A percentile compares a stretch with the other conserved stretches of the same genome.
phyloP scores from a whole-genome alignment of 2,329 filamentous ascomycete genomes.

The Colletotrichum gigasporum region DNA sequence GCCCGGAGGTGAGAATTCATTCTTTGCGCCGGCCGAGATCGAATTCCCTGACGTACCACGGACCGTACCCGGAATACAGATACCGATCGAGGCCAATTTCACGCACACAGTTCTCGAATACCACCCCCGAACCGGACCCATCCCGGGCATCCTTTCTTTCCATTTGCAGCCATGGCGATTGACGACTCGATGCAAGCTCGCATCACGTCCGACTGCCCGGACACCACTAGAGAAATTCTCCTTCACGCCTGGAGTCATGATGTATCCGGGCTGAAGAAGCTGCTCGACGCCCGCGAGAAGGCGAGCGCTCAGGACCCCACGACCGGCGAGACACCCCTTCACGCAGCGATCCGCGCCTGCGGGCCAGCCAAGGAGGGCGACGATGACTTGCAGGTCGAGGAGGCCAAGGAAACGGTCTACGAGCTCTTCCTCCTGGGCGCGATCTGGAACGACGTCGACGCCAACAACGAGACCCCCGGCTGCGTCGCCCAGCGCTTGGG shows the following conservation, averaged over 20 bases:
- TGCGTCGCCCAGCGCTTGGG: constrained; percentile 82
- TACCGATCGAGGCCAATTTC: constrained; percentile 10
- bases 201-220: constrained; percentile 63
- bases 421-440: constrained; percentile 87
- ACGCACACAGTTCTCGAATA: too few species aligned
- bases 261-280: constrained; percentile 70
- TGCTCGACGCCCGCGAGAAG: constrained; percentile 71
- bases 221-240: constrained; percentile 60
- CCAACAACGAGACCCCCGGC: constrained; percentile 87
- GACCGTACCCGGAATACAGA: constrained; percentile 16
- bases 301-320: constrained; percentile 84
- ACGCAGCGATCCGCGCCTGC: constrained; percentile 87
- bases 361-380: constrained; percentile 51
- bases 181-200: constrained; percentile 63
- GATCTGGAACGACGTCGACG: constrained; percentile 96
- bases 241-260: constrained; percentile 69
- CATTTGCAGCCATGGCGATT: constrained; percentile 39
- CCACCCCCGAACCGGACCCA: neutral
- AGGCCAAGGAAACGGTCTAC: constrained; percentile 73
- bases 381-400: constrained; percentile 59
- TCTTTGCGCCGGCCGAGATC: constrained; percentile 14
- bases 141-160: neutral
- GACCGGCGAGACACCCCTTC: constrained; percentile 87
- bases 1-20: constrained; percentile 13
- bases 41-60: constrained; percentile 5